phyloP scores from a whole-genome alignment of 139 green algal species.

The Coelastrella sp. region DNA sequence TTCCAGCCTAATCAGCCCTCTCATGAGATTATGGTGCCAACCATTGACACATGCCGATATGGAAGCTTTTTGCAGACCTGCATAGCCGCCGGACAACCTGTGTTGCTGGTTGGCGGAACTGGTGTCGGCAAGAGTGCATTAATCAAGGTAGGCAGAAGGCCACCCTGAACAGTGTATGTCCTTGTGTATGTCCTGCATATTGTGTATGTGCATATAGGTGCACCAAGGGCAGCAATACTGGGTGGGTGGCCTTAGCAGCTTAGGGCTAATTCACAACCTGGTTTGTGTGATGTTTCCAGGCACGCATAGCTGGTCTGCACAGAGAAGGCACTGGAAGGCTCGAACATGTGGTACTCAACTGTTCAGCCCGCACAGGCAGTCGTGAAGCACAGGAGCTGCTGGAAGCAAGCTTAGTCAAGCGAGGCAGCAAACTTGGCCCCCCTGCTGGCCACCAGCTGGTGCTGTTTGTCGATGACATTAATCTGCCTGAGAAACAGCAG shows the following conservation, averaged over 20 bases:
- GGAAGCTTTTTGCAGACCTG: constrained; percentile 54
- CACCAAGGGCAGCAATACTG: no score
- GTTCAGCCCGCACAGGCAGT: constrained; percentile 79
- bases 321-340: not conserved
- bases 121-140: constrained; percentile 86
- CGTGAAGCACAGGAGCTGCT: constrained; percentile 42
- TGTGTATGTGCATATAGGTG: no score
- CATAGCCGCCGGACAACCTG: constrained; percentile 46
- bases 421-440: constrained; percentile 59
- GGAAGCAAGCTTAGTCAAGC: constrained; percentile 21
- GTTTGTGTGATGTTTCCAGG: constrained; percentile 22
- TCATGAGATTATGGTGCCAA: constrained; percentile 79
- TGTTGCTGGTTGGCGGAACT: constrained; percentile 60
- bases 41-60: constrained; percentile 73
- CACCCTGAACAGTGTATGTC: no score
- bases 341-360: constrained; percentile 60
- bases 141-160: constrained; percentile 35
- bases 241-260: no score
- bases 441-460: constrained; percentile 76
- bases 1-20: not conserved
- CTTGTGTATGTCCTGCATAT: no score
- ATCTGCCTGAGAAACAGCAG: constrained; percentile 83
- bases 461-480: constrained; percentile 92
- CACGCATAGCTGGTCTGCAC: not conserved
- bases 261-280: no score